Evolutionary conservation across 179 eudicot species (phyloP).

Genomic region (Spinacia oleracea): DNA sequence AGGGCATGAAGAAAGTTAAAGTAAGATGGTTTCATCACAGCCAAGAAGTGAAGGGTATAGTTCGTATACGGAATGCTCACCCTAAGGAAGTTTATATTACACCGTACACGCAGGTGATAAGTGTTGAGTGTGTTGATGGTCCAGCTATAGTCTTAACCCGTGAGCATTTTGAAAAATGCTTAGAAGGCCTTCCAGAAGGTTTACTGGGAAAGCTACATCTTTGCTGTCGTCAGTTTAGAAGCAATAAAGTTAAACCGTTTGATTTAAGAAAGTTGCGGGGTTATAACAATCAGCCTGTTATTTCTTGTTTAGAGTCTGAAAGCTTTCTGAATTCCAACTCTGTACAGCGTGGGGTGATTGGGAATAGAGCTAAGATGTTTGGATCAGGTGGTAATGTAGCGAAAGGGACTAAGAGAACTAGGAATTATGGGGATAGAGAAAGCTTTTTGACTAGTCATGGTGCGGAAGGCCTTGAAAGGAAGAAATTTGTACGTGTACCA

Average conservation of each 20-base stretch:
- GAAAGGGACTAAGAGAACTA: constrained; percentile 64
- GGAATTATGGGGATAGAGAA: constrained; percentile 41
- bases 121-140: constrained; percentile 97
- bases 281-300: constrained; percentile 73
- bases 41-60: constrained; percentile 79
- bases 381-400: constrained; percentile 47
- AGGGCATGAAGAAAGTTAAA: constrained; percentile 92
- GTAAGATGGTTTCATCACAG: constrained; percentile 97
- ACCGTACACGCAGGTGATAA: constrained; percentile 92
- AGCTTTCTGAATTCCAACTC: constrained; percentile 28
- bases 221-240: constrained; percentile 82
- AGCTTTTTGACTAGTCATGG: constrained; percentile 30
- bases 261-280: constrained; percentile 82
- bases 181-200: constrained; percentile 50
- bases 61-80: constrained; percentile 66
- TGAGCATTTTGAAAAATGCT: constrained; percentile 80
- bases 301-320: constrained; percentile 62
- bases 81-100: constrained; percentile 97
- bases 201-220: constrained; percentile 65
- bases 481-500: constrained; percentile 29
- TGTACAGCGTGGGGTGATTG: constrained; percentile 30
- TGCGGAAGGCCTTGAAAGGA: constrained; percentile 26
- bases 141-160: constrained; percentile 83
- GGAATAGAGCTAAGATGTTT: constrained; percentile 50
- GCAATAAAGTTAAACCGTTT: constrained; percentile 77